Conservation (phyloP, 1,139 yeast species). For the Lodderomyces pseudojiufengensis region DNA sequence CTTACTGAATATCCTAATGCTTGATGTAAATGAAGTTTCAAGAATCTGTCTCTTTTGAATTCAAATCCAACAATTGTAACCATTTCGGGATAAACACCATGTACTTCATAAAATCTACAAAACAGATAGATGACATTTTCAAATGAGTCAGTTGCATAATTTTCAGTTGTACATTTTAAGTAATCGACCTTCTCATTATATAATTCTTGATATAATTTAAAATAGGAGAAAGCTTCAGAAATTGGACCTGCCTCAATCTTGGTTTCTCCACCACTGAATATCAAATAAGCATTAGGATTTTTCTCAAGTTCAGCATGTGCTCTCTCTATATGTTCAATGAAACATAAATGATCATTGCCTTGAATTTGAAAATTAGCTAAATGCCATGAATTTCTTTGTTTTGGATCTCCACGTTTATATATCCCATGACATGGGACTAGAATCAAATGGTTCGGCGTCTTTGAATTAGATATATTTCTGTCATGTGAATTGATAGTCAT, state of each 20-base stretch:
- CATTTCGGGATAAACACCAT: slow-evolving; percentile 44
- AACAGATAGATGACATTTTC: slow-evolving; percentile 71
- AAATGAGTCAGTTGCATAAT: slow-evolving; percentile 75
- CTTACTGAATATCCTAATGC: slow-evolving; percentile 40
- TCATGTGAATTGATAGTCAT: no score
- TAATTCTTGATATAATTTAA: slow-evolving; percentile 26
- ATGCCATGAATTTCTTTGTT: slow-evolving; percentile 51
- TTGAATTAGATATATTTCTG: no score
- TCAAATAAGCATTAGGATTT: slow-evolving; percentile 30
- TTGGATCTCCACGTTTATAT: slow-evolving; percentile 39
- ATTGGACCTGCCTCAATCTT: slow-evolving; percentile 48
- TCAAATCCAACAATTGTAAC: slow-evolving; percentile 70
- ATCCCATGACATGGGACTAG: slow-evolving; percentile 70
- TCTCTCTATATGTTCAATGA: slow-evolving; percentile 55
- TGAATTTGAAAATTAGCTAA: slow-evolving; percentile 65
- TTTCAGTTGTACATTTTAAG: slow-evolving; percentile 48
- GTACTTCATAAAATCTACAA: slow-evolving; percentile 50
- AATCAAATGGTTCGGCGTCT: slow-evolving; percentile 31
- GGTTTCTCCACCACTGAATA: slow-evolving; percentile 76
- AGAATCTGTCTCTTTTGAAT: slow-evolving; percentile 62
- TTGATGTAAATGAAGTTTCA: slow-evolving; percentile 47
- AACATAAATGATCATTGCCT: slow-evolving; percentile 64
- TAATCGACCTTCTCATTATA: slow-evolving; percentile 9
- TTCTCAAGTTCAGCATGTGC: slow-evolving; percentile 32
- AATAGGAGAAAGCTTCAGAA: slow-evolving; percentile 64